Evolutionary conservation across 257 asterid genomes (phyloP), one percentile per base, ranked within the genome.

Genomic region (Gentiana macrophylla): DNA sequence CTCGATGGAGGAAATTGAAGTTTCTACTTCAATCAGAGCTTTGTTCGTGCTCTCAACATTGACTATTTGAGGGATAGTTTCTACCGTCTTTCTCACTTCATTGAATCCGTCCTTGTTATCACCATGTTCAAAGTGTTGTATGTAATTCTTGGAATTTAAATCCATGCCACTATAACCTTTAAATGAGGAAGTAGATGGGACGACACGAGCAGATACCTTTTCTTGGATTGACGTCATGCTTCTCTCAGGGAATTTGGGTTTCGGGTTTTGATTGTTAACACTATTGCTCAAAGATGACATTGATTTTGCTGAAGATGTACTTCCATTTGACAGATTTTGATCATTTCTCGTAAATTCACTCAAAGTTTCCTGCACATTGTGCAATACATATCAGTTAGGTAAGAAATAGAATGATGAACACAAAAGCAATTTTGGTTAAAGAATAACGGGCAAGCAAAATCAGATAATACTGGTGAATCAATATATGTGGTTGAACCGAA

Each of bases 181-280:
- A 13, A 78, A 72, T 49, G 84, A 68, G 51, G 94, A 81, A 65
- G 90, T 71, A 45, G 86, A 71, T 58, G 55, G 73, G 57, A 69
- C 52, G 12, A 67, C 56, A 35, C 81, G 82, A 8, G 68, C 12
- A 13, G 35, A 53, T 37, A 79, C 56, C 67, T 67, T 82, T 70
- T 73, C 70, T 71, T 61, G 77, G 63, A 69, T 75, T 49, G 74
- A 72, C 6, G 88, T 67, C 94, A 77, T 70, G 78, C 86, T 84
- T 67, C 91, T 79, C 56, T 75, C 86, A 0, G 80, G 57, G 43
- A 77, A 69, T 61, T 76, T 84, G 54, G 83, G 63, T 2, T 49
- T 52, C 1, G 83, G 65, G 55, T 66, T 79, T 33, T 64, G 67
- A 56, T 65, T 76, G 51, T 73, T 73, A 62, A 63, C 71, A 61